A percentile compares a stretch with the other conserved stretches of the same genome.
These are phyloP conservation scores for Amylocystis lapponica DNA, from an alignment of 768 basidiomycete genomes.

Conservation along the genomic window DNA sequence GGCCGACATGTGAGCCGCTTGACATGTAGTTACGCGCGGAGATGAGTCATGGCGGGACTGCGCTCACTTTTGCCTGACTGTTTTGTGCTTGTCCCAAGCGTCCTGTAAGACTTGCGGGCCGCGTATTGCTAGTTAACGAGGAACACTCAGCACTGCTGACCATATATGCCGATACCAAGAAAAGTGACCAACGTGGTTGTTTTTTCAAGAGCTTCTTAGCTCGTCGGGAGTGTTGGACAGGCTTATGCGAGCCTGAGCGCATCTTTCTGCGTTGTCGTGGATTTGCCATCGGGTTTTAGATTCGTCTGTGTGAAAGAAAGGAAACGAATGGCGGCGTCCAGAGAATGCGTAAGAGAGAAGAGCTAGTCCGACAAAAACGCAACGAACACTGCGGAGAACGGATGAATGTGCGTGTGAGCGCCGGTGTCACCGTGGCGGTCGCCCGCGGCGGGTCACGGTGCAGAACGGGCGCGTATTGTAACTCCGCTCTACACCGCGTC, in stretches of 20 bases:
- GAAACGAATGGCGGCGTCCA: no score
- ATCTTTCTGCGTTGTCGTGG: constrained; percentile 88
- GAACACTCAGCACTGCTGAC: not conserved
- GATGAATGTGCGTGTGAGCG: no score
- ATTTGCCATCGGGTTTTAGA: constrained; percentile 78
- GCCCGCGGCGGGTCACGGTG: no score
- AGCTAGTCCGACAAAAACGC: no score
- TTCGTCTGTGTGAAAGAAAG: no score
- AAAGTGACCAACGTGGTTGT: constrained; percentile 54
- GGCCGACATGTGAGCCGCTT: constrained; percentile 7
- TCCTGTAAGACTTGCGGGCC: constrained; percentile 79
- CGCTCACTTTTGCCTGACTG: constrained; percentile 87
- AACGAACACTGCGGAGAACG: no score
- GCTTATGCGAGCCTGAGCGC: constrained; percentile 68
- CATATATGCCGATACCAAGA: not conserved
- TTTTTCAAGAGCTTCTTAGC: constrained; percentile 76
- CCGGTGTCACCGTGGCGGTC: no score
- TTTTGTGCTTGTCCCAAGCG: constrained; percentile 84
- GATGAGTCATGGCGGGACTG: constrained; percentile 1
- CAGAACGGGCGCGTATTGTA: no score
- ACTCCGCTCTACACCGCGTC: no score
- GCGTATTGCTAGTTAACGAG: constrained; percentile 51
- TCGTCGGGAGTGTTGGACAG: constrained; percentile 67
- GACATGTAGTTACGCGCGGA: not conserved
- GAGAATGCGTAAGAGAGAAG: no score